Base-by-base conservation (phyloP, 495 filamentous ascomycete genomes). In the Ascodesmis nigricans region DNA sequence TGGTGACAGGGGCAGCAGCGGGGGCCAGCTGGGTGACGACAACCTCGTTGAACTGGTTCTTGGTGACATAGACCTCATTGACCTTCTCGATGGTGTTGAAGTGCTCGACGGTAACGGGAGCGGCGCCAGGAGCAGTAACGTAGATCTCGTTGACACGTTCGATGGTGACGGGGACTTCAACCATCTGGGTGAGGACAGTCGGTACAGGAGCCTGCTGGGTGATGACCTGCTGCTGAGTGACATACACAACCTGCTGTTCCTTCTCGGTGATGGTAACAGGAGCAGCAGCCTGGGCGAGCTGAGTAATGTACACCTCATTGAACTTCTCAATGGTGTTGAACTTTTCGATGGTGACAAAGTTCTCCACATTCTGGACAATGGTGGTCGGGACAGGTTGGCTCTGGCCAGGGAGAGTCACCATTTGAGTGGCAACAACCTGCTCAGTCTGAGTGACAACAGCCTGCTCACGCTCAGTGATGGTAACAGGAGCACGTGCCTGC, bases 371-470 rank as follows among this genome's bases (percentile, higher is more conserved):
- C 23, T 46, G 30, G 16, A 31, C 34, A 17, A 46, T 41, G 15
- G 44, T 47, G 2, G 43, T 42, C 3, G 25, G 37, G 24, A 47
- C 30, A 27, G 38, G 43, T 8, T 33, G 37, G 1, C 29, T 23
- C 9, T 41, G 10, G 10, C 43, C 43, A 14, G 44, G 29, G 10
- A 47, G 14, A 5, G 33, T 34, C 14, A 47, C 19, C 23, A 41
- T n/a, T 16, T 36, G 21, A 16, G 32, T 19, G 32, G 23, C 21
- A 14, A 21, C 17, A 6, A 31, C 19, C 15, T 42, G 31, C 13
- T 47, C 21, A 13, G 43, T 47, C n/a, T 46, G 18, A 18, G 33
- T 37, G 16, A 46, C 15, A 2, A 38, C 33, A 16, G 40, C 43
- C 13, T 47, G 35, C 22, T 46, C 44, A 10, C 29, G 6, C 11